phyloP scores from a whole-genome alignment of 2,329 filamentous ascomycete genomes.

The Cladosporium sp. region DNA sequence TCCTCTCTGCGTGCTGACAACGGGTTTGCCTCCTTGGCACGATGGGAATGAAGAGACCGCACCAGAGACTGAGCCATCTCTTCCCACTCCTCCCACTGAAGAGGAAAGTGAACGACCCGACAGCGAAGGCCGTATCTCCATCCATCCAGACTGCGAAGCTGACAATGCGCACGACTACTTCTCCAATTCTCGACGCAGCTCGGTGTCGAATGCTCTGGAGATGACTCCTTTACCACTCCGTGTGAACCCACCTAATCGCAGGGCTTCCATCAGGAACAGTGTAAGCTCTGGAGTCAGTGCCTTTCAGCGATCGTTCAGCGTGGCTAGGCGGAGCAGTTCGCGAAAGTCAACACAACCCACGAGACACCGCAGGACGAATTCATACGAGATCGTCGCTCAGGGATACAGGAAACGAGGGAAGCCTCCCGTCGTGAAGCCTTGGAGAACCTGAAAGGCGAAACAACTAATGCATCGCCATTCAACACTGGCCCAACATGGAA shows the following conservation, averaged over 20 bases:
- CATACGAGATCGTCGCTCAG: conserved; percentile 36
- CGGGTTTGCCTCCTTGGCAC: conserved; percentile 1
- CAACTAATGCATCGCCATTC: neutral
- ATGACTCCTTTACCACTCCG: conserved; percentile 18
- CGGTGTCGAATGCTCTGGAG: conserved; percentile 17
- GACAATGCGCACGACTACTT: conserved; percentile 36
- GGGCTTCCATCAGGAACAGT: conserved; percentile 35
- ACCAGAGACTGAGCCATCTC: neutral
- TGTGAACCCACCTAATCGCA: conserved; percentile 22
- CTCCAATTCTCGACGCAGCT: conserved; percentile 19
- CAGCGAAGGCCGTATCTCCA: conserved; percentile 27
- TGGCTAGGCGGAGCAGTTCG: conserved; percentile 23
- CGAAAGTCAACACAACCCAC: conserved; percentile 13
- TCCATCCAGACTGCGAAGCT: conserved; percentile 45
- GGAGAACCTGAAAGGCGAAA: neutral
- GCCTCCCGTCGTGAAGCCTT: neutral
- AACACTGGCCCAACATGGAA: neutral
- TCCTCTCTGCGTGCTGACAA: conserved; percentile 44
- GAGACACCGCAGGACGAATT: conserved; percentile 23
- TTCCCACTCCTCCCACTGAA: neutral
- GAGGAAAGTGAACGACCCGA: conserved; percentile 1
- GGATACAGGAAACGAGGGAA: conserved; percentile 34
- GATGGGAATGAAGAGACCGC: neutral
- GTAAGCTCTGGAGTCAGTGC: conserved; percentile 23
- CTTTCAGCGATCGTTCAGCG: conserved; percentile 25